Conservation (phyloP, 2,329 filamentous ascomycete genomes). For the Botrytis galanthina region DNA sequence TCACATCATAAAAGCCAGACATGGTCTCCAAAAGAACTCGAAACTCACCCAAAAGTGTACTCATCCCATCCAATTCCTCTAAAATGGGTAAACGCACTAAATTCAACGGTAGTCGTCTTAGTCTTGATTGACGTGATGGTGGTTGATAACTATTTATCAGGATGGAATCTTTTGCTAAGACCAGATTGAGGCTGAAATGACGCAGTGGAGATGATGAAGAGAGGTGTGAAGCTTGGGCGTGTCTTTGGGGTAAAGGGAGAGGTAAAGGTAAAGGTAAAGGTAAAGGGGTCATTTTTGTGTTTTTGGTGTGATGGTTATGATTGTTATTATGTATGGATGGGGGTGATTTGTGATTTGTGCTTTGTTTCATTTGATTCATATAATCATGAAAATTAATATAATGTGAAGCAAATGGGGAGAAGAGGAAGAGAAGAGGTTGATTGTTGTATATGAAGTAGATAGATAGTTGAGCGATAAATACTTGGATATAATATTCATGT, state of each 20-base stretch:
- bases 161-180: background rate
- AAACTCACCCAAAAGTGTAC: conserved; percentile 17
- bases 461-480: background rate
- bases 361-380: background rate
- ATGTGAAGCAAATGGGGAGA: background rate
- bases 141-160: conserved; percentile 6
- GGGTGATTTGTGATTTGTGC: background rate
- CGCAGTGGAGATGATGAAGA: background rate
- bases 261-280: no score
- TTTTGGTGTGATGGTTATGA: background rate
- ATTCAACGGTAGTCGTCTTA: background rate
- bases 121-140: background rate
- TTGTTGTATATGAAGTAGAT: background rate
- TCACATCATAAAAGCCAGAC: background rate
- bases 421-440: background rate
- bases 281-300: background rate
- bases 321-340: background rate
- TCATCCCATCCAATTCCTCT: conserved; percentile 9
- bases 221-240: background rate
- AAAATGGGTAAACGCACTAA: background rate
- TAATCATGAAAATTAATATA: background rate
- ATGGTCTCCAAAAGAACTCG: no score
- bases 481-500: background rate
- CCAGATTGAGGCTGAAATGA: conserved; percentile 7
- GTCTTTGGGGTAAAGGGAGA: background rate